Conservation (phyloP, 805 yeast species). For the Wickerhamiella dianesei region DNA sequence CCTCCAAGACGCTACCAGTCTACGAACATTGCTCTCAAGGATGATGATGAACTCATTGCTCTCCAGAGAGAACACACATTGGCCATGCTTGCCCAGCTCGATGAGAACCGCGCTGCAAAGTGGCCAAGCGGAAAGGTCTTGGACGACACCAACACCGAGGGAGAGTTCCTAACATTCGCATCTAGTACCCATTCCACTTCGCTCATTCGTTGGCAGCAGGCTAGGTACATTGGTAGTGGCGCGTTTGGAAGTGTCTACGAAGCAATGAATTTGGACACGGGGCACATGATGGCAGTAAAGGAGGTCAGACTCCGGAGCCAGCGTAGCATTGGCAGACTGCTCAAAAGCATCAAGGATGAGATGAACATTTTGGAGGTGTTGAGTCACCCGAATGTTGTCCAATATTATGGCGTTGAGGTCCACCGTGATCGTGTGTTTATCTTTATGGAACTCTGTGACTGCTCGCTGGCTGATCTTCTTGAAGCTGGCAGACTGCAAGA, state of each 20-base stretch:
- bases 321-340: constrained; percentile 68
- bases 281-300: constrained; percentile 93
- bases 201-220: constrained; percentile 87
- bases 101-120: constrained; percentile 36
- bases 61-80: constrained; percentile 56
- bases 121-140: constrained; percentile 72
- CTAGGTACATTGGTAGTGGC: constrained; percentile 86
- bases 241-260: constrained; percentile 90
- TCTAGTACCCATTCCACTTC: constrained; percentile 85
- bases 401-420: constrained; percentile 93
- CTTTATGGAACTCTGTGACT: constrained; percentile 95
- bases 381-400: constrained; percentile 92
- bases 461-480: constrained; percentile 69
- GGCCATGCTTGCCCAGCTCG: constrained; percentile 51
- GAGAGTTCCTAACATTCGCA: constrained; percentile 70
- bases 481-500: constrained; percentile 93
- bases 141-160: constrained; percentile 76
- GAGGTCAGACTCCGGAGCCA: constrained; percentile 85
- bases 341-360: constrained; percentile 85
- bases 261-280: constrained; percentile 84
- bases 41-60: constrained; percentile 38
- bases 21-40: constrained; percentile 36
- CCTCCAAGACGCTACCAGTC: background rate
- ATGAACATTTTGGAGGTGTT: constrained; percentile 93
- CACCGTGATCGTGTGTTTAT: constrained; percentile 90